phyloP scores from a whole-genome alignment of 495 filamentous ascomycete genomes.

The Geopyxis carbonaria region DNA sequence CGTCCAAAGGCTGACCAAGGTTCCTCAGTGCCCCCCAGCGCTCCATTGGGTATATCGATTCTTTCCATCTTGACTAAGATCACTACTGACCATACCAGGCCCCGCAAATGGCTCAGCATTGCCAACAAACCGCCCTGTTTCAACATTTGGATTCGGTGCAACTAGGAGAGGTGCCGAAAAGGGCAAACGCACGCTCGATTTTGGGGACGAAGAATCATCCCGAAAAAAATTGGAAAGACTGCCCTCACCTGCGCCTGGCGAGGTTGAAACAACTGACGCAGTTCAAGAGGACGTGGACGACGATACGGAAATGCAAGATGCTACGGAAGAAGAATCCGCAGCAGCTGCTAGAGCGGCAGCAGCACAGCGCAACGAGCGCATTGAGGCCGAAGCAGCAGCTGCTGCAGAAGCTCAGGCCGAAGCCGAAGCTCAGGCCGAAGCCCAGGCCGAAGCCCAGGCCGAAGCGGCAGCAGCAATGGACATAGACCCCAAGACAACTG shows the following conservation, averaged over 20 bases:
- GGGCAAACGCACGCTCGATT: constrained; percentile 56
- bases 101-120: constrained; percentile 32
- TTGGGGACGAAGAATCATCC: constrained; percentile 73
- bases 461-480: constrained; percentile 28
- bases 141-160: constrained; percentile 62
- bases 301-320: constrained; percentile 55
- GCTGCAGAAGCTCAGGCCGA: constrained; percentile 19
- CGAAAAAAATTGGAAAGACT: constrained; percentile 77
- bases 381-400: constrained; percentile 29
- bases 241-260: constrained; percentile 50
- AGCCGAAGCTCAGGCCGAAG: constrained; percentile 14
- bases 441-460: constrained; percentile 35
- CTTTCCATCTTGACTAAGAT: constrained; percentile 14
- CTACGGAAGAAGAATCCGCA: constrained; percentile 70
- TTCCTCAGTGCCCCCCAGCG: constrained; percentile 32
- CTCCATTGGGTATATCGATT: constrained; percentile 30
- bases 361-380: constrained; percentile 53
- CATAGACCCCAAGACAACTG: constrained; percentile 34
- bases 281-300: constrained; percentile 53
- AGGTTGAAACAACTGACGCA: constrained; percentile 40
- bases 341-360: constrained; percentile 68
- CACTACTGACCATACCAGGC: constrained; percentile 1
- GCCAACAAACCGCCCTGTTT: constrained; percentile 48
- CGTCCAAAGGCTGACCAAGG: constrained; percentile 37
- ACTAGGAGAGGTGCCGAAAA: constrained; percentile 49